Evolutionary conservation across 2,329 filamentous ascomycete species (phyloP).

Genomic region (Aspergillus sclerotialis): DNA sequence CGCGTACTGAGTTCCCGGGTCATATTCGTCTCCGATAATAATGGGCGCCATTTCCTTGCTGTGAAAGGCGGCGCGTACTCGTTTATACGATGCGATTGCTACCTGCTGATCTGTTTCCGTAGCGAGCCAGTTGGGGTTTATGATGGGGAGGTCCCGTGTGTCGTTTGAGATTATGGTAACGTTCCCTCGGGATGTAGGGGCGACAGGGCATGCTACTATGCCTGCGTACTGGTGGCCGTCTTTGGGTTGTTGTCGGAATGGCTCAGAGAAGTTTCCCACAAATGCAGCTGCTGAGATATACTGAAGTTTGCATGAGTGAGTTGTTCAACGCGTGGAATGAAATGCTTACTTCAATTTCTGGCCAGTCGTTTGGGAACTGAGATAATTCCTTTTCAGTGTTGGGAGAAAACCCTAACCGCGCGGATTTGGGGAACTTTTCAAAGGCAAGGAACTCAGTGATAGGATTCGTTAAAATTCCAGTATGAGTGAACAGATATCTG

Average conservation of each 20-base stretch:
- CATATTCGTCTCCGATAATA: constrained; percentile 28
- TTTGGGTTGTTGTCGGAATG: constrained; percentile 14
- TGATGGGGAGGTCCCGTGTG: constrained; percentile 31
- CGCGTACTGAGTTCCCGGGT: constrained; percentile 31
- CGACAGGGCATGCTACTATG: constrained; percentile 17
- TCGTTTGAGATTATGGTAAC: constrained; percentile 32
- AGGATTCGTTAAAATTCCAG: constrained; percentile 21
- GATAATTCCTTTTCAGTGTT: constrained; percentile 14
- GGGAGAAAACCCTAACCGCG: constrained; percentile 13
- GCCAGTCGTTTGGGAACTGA: constrained; percentile 31
- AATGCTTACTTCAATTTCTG: constrained; percentile 26
- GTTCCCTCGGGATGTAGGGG: constrained; percentile 41
- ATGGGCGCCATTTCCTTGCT: constrained; percentile 22
- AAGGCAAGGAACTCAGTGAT: constrained; percentile 23
- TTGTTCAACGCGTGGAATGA: background rate
- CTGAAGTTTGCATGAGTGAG: constrained; percentile 6
- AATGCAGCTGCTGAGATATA: constrained; percentile 22
- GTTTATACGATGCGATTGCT: constrained; percentile 37
- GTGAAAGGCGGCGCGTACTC: constrained; percentile 33
- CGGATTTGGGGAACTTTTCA: constrained; percentile 22
- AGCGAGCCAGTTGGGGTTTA: constrained; percentile 43
- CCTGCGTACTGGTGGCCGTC: constrained; percentile 19
- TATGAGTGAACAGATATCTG: constrained; percentile 11
- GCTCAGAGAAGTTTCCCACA: constrained; percentile 21
- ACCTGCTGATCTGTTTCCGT: constrained; percentile 40